Evolutionary conservation across 2,329 filamentous ascomycete species (phyloP).

Genomic region (Shiraia sp.): DNA sequence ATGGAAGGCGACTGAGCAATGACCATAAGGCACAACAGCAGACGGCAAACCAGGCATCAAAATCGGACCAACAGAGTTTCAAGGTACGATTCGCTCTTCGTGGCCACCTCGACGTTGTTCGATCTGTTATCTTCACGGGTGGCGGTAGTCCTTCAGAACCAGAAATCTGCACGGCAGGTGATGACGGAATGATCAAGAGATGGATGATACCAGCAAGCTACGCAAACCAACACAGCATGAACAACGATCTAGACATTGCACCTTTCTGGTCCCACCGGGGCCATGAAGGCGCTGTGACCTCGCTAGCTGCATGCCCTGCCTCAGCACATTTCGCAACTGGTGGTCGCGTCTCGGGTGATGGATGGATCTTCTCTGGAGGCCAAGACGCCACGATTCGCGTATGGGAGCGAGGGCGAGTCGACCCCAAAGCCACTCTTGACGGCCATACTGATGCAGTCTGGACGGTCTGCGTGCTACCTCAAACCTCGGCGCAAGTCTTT

Average conservation of each 20-base stretch:
- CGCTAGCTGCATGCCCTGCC: constrained; percentile 82
- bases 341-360: constrained; percentile 84
- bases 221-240: constrained; percentile 63
- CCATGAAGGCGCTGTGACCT: constrained; percentile 87
- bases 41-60: constrained; percentile 46
- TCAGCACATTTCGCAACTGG: constrained; percentile 88
- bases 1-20: constrained; percentile 62
- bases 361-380: constrained; percentile 98
- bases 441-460: constrained; percentile 96
- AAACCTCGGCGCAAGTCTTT: constrained; percentile 79
- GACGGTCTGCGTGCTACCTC: constrained; percentile 89
- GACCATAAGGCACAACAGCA: constrained; percentile 63
- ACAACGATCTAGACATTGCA: constrained; percentile 84
- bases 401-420: constrained; percentile 92
- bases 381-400: constrained; percentile 92
- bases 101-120: constrained; percentile 90
- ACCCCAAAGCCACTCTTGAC: constrained; percentile 91
- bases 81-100: constrained; percentile 90
- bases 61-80: constrained; percentile 75
- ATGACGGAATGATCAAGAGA: constrained; percentile 93
- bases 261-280: constrained; percentile 96
- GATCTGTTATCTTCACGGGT: constrained; percentile 94
- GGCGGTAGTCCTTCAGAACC: constrained; percentile 94
- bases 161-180: constrained; percentile 93
- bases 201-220: constrained; percentile 91